Evolutionary conservation across 306 rosid genomes (phyloP).

Genomic region (Cucumis sativus): DNA sequence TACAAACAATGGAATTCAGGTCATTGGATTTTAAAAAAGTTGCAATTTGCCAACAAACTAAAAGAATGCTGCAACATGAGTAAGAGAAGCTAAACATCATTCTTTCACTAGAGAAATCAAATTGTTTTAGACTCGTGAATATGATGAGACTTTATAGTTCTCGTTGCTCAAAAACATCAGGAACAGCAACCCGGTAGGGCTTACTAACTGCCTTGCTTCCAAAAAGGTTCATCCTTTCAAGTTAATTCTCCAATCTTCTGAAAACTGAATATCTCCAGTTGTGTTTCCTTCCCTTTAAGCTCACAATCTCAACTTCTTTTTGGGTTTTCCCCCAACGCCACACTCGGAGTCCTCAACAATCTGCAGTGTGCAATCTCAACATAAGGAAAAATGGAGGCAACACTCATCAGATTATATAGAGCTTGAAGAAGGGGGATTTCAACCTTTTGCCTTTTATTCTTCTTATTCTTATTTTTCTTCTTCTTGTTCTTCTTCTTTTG

Average conservation of each 20-base stretch:
- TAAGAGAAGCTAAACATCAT: not conserved
- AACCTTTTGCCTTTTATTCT: conserved; percentile 50
- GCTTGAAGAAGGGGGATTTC: not conserved
- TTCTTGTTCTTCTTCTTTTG: conserved; percentile 33
- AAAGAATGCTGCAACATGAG: not conserved
- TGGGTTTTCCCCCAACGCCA: not conserved
- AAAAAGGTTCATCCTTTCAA: not conserved
- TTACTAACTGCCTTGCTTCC: not conserved
- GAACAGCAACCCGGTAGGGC: not conserved
- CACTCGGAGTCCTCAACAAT: not conserved
- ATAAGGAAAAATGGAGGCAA: not conserved
- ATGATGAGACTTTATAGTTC: not conserved
- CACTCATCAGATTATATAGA: not conserved
- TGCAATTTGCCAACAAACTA: not conserved
- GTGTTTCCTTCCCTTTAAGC: not conserved
- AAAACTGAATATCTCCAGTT: not conserved
- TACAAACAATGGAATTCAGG: not conserved
- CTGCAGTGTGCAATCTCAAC: not conserved
- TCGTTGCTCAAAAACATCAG: not conserved
- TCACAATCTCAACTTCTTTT: conserved; percentile 1
- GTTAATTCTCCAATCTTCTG: not conserved
- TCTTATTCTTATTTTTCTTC: conserved; percentile 17
- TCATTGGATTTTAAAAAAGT: not conserved
- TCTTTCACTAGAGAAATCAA: not conserved
- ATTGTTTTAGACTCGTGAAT: not conserved